Conservation (phyloP, 176 grass and related monocot species). For the Poa annua region DNA sequence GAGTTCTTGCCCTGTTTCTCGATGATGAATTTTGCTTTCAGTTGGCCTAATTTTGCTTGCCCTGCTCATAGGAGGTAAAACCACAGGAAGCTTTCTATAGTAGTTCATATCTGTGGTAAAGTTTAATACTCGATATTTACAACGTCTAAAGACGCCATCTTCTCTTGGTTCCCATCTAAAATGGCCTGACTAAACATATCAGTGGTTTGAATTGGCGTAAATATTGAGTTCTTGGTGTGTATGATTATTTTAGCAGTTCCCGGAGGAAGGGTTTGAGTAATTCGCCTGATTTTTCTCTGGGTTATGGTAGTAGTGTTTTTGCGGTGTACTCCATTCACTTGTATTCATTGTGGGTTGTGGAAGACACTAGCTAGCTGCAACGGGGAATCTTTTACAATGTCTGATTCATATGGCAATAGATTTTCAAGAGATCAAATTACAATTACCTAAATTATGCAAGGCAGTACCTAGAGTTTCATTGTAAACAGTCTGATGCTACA, state of each 20-base stretch:
- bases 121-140: conserved; percentile 17
- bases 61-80: conserved; percentile 38
- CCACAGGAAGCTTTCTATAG: conserved; percentile 19
- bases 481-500: background rate
- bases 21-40: too few relatives aligned
- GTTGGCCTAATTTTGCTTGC: background rate
- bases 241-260: background rate
- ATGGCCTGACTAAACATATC: background rate
- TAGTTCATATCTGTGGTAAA: conserved; percentile 3
- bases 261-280: background rate
- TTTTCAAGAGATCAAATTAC: background rate
- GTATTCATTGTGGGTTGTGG: background rate
- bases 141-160: background rate
- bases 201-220: background rate
- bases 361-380: background rate
- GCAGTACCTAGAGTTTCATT: background rate
- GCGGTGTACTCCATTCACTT: background rate
- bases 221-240: background rate
- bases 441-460: background rate
- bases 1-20: too few relatives aligned
- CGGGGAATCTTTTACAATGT: background rate
- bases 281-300: conserved; percentile 1
- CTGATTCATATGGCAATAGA: background rate
- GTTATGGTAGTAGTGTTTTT: conserved; percentile 23
- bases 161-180: background rate